These are phyloP conservation scores for Globisporangium cederbergense DNA, from an alignment of 352 stramenopile genomes.

Conservation along the genomic window DNA sequence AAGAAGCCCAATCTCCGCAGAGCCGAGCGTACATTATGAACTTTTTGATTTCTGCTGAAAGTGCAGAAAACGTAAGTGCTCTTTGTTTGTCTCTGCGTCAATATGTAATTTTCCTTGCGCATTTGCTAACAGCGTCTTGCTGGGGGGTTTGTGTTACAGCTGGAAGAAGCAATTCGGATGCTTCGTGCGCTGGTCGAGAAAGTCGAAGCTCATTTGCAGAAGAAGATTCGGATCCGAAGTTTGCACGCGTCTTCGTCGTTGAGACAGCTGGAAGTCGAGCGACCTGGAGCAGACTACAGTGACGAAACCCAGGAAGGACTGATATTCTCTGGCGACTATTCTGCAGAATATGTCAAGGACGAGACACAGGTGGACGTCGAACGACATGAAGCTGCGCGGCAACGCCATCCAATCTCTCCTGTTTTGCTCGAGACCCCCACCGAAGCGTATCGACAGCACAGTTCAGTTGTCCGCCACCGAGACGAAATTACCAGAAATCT, in stretches of 20 bases:
- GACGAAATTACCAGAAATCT: background rate
- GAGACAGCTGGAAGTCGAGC: slow-evolving; percentile 2
- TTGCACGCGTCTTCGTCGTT: slow-evolving; percentile 2
- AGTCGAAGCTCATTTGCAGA: slow-evolving; percentile 48
- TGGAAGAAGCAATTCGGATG: slow-evolving; percentile 44
- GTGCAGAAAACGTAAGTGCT: slow-evolving; percentile 27
- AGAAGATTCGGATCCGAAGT: slow-evolving; percentile 30
- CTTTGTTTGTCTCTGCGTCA: background rate
- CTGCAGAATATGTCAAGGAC: slow-evolving; percentile 7
- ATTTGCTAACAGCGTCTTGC: background rate
- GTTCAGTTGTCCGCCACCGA: background rate
- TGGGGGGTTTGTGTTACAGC: slow-evolving; percentile 8
- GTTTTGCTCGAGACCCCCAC: slow-evolving; percentile 7
- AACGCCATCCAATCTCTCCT: slow-evolving; percentile 6
- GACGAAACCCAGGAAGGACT: background rate
- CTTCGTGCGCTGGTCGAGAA: slow-evolving; percentile 42
- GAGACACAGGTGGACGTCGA: slow-evolving; percentile 1
- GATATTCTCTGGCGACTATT: slow-evolving; percentile 1
- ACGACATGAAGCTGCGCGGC: background rate
- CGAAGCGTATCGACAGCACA: slow-evolving; percentile 8
- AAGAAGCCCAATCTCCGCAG: slow-evolving; percentile 30
- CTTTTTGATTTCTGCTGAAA: slow-evolving; percentile 53
- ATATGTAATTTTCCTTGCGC: background rate
- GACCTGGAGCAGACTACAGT: background rate
- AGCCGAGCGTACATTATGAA: slow-evolving; percentile 44